These are phyloP conservation scores for Zasmidium angulare DNA, from an alignment of 2,329 filamentous ascomycete species.

Conservation along the genomic window DNA sequence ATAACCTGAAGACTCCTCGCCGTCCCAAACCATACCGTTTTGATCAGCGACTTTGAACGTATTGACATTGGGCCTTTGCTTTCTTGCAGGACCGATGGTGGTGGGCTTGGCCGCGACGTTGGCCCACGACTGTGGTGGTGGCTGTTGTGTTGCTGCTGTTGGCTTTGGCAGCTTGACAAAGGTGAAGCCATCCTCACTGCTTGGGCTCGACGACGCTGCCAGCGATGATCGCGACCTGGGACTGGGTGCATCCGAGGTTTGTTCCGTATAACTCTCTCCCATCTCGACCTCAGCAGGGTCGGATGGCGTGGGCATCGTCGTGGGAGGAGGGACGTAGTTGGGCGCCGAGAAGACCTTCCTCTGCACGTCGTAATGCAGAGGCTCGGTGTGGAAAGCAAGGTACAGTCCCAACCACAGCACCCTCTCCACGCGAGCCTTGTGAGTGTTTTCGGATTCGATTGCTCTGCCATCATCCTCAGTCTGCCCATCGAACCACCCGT, in stretches of 20 bases:
- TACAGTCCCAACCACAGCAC: slow-evolving; percentile 31
- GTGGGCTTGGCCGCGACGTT: neutral
- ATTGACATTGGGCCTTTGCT: neutral
- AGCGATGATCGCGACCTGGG: slow-evolving; percentile 9
- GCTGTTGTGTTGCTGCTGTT: neutral
- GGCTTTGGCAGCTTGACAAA: slow-evolving; percentile 16
- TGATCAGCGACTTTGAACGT: slow-evolving; percentile 7
- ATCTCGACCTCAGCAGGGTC: slow-evolving; percentile 14
- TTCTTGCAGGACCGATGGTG: neutral
- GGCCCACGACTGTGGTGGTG: neutral
- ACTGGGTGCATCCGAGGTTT: slow-evolving; percentile 1
- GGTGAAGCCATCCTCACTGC: slow-evolving; percentile 21
- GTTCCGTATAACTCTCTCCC: slow-evolving; percentile 2
- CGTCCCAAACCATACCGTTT: slow-evolving; percentile 32
- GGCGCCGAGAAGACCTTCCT: slow-evolving; percentile 19
- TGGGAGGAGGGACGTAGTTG: neutral
- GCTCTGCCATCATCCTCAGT: slow-evolving; percentile 62
- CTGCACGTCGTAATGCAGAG: slow-evolving; percentile 23
- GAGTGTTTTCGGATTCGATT: slow-evolving; percentile 20
- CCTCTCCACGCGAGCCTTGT: slow-evolving; percentile 18
- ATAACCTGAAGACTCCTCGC: neutral
- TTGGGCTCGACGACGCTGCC: slow-evolving; percentile 11
- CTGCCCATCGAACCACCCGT: slow-evolving; percentile 60
- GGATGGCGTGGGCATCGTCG: neutral
- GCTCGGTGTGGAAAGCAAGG: slow-evolving; percentile 26